Conservation (phyloP, 768 basidiomycete species). For the Suillus variegatus region DNA sequence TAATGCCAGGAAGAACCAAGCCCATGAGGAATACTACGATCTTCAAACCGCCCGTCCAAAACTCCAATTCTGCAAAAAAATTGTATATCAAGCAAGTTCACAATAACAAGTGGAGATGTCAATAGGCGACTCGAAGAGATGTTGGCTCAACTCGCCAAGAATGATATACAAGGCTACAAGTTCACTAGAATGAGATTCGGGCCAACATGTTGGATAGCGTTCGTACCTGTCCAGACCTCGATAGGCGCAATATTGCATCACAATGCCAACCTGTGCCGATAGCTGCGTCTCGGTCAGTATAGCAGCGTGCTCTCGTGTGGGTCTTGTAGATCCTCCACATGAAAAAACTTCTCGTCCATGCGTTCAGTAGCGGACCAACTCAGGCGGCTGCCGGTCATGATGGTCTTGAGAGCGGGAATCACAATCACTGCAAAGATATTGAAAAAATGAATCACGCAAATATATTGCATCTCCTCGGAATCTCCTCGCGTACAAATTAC, state of each 20-base stretch:
- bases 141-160: conserved; percentile 42
- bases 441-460: not conserved
- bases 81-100: conserved; percentile 66
- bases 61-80: conserved; percentile 77
- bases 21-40: conserved; percentile 41
- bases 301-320: conserved; percentile 39
- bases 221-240: conserved; percentile 62
- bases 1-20: conserved; percentile 30
- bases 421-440: not conserved
- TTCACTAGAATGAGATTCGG: conserved; percentile 6
- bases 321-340: conserved; percentile 36
- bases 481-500: not conserved
- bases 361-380: not conserved
- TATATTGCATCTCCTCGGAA: not conserved
- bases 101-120: conserved; percentile 3
- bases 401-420: not conserved
- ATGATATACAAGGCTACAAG: conserved; percentile 54
- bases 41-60: conserved; percentile 74
- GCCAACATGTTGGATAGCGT: conserved; percentile 1
- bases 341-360: conserved; percentile 18
- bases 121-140: not conserved
- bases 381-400: not conserved
- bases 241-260: conserved; percentile 53
- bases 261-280: conserved; percentile 57
- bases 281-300: conserved; percentile 22